Base-by-base conservation (phyloP, 495 filamentous ascomycete species). In the Friedmanniomyces simplex region DNA sequence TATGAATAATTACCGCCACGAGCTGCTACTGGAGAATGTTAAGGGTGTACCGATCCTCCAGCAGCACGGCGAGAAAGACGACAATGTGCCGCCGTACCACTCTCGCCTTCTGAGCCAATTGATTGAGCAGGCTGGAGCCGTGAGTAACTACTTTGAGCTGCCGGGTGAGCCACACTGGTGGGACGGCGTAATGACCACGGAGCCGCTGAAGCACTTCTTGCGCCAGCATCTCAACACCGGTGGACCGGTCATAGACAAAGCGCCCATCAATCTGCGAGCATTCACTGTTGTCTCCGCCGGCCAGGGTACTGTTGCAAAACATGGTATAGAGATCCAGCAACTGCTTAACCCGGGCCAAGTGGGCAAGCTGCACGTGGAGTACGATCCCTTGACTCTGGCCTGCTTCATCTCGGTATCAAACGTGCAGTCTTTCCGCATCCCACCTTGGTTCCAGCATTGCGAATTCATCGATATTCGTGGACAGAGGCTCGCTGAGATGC, bases 41-140 rank as follows among this genome's bases (percentile, higher is more conserved):
- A 66, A 69, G 18, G 79, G 75, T 34, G 79, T 82, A 24, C 80
- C 78, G 12, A 69, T 82, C 14, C 48, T 78, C 28, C 76, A 77
- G 57, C 81, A 83, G 57, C 81, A 84, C 64, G 79, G 80, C 30
- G 69, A 68, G 24, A 57, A 64, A 13, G 81, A 83, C 62, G 76
- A 79, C 59, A 84, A 83, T 68, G 81, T 83, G 13, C 81, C 81
- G 1, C 65, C 69, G 16, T 81, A 76, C 61, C 76, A 84, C 69
- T 81, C 79, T 1, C 71, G 81, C 13, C 64, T 77, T 18, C 75
- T 84, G 65, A 66, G 70, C 34, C 71, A 74, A 54, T 67, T 79
- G 24, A 56, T 79, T 2, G 68, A 66, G 22, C 68, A 78, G 58
- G 66, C 63, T 43, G 66, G 66, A 13, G 71, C 67, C 57, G 59